phyloP scores from a whole-genome alignment of 495 filamentous ascomycete species.

The Saxispiralis lemnorum region DNA sequence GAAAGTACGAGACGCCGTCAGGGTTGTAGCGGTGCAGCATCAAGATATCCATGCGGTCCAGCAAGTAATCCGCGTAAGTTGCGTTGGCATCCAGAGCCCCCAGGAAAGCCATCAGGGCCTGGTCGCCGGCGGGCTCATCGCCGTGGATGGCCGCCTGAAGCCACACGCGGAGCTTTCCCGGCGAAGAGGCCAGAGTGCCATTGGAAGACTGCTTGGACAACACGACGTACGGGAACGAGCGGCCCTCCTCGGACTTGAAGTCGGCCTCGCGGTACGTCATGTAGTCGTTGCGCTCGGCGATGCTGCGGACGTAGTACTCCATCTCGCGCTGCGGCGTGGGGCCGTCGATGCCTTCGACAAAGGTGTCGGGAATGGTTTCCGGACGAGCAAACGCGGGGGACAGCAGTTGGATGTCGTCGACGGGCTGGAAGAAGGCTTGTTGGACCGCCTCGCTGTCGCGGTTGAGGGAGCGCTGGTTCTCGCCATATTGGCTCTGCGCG shows the following conservation, averaged over 20 bases:
- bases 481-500: neutral
- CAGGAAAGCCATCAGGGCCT: neutral
- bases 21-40: neutral
- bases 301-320: neutral
- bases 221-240: neutral
- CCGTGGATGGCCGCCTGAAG: neutral
- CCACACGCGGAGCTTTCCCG: neutral
- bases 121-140: neutral
- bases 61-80: neutral
- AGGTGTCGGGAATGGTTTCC: neutral
- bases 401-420: neutral
- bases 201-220: neutral
- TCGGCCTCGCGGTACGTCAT: neutral
- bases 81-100: neutral
- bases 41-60: neutral
- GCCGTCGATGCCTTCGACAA: neutral
- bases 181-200: neutral
- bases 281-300: neutral
- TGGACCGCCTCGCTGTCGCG: neutral
- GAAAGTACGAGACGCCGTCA: conserved; percentile 9
- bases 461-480: neutral
- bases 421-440: neutral
- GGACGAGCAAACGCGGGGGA: neutral
- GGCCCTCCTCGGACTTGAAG: neutral
- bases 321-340: neutral